These are phyloP conservation scores for Daedaleopsis sinensis DNA, from an alignment of 768 basidiomycete genomes.

Conservation along the genomic window DNA sequence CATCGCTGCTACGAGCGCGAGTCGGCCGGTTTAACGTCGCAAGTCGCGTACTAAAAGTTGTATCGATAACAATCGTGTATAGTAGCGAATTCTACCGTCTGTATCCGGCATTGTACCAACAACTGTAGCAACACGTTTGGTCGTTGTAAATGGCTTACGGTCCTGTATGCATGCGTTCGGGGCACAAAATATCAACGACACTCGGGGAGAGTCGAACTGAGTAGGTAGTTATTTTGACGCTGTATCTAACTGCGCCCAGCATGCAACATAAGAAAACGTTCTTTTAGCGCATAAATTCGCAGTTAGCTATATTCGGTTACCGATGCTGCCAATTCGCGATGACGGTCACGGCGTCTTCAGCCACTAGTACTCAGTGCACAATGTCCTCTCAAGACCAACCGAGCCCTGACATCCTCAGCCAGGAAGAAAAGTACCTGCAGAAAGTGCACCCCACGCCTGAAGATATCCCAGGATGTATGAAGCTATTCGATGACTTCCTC, in stretches of 20 bases:
- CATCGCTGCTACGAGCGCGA: slow-evolving; percentile 70
- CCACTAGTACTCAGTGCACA: no score
- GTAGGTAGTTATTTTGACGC: slow-evolving; percentile 71
- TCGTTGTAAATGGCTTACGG: no score
- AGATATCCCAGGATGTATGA: slow-evolving; percentile 84
- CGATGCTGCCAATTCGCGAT: no score
- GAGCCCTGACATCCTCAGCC: slow-evolving; percentile 51
- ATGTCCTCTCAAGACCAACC: slow-evolving; percentile 42
- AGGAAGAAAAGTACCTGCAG: slow-evolving; percentile 70
- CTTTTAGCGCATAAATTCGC: not conserved
- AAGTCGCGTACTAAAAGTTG: slow-evolving; percentile 48
- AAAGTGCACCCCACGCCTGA: slow-evolving; percentile 71
- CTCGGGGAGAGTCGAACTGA: slow-evolving; percentile 69
- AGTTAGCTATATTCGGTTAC: no score
- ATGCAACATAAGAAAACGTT: slow-evolving; percentile 40
- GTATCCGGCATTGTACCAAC: not conserved
- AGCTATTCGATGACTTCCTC: slow-evolving; percentile 71
- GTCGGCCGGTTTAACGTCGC: slow-evolving; percentile 52
- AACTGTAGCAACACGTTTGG: slow-evolving; percentile 1
- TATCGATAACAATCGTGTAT: not conserved
- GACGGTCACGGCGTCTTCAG: no score
- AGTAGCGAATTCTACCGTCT: no score
- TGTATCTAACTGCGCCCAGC: slow-evolving; percentile 73
- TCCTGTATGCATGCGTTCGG: no score
- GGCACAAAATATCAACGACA: no score